These are phyloP conservation scores for Nakaseomyces uthaithaninus DNA, from an alignment of 1,139 yeast species.

Conservation along the genomic window DNA sequence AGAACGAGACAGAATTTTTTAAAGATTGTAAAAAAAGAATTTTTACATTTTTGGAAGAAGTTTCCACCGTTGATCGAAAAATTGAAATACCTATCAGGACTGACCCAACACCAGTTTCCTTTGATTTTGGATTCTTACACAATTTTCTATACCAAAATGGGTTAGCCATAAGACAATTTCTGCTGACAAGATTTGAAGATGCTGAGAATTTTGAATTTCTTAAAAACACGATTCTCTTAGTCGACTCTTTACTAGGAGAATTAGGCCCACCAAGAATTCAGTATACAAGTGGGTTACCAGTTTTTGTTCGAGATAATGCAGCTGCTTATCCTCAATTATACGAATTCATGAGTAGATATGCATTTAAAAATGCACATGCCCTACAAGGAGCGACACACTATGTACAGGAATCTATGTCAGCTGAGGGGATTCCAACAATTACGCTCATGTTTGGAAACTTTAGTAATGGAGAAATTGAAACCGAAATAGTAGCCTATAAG, in stretches of 20 bases:
- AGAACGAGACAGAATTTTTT: slow-evolving; percentile 38
- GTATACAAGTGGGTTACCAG: slow-evolving; percentile 48
- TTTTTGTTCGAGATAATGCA: slow-evolving; percentile 40
- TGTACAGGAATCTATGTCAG: slow-evolving; percentile 55
- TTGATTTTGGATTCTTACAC: slow-evolving; percentile 54
- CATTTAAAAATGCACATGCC: slow-evolving; percentile 38
- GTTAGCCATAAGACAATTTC: slow-evolving; percentile 42
- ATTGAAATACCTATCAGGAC: slow-evolving; percentile 15
- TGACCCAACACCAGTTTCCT: slow-evolving; percentile 15
- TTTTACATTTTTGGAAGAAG: slow-evolving; percentile 39
- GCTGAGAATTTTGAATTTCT: slow-evolving; percentile 23
- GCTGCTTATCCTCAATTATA: slow-evolving; percentile 47
- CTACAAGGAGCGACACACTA: slow-evolving; percentile 37
- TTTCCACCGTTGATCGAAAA: slow-evolving; percentile 26
- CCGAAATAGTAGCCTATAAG: slow-evolving; percentile 52
- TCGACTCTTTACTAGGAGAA: slow-evolving; percentile 32
- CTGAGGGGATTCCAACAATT: slow-evolving; percentile 67
- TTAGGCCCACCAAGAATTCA: slow-evolving; percentile 40
- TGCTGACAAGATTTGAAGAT: slow-evolving; percentile 26
- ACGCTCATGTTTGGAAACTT: slow-evolving; percentile 45
- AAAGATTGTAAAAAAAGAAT: slow-evolving; percentile 40
- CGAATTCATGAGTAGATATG: slow-evolving; percentile 68
- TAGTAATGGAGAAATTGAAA: slow-evolving; percentile 40
- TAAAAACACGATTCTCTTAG: slow-evolving; percentile 20
- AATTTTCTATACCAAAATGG: slow-evolving; percentile 57